Percentiles rank a stretch among this genome's conserved stretches.
These are phyloP conservation scores for Ploettnerulaceae sp. DNA, from an alignment of 2,329 filamentous ascomycete species.

Conservation along the genomic window DNA sequence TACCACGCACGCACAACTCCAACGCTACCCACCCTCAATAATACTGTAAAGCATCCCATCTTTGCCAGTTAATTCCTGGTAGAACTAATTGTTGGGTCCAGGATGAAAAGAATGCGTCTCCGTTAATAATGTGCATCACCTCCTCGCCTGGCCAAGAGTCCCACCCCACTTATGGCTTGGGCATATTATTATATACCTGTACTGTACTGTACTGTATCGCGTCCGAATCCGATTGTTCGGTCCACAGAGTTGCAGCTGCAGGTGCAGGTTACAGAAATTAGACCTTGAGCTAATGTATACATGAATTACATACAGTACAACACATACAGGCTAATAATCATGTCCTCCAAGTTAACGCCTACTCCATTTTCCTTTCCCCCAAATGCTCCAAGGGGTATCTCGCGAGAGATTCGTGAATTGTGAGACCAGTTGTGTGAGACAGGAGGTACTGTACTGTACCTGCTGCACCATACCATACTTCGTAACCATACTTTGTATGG, in stretches of 20 bases:
- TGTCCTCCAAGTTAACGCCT: not conserved
- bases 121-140: too few relatives aligned
- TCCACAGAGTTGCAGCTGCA: constrained; percentile 4
- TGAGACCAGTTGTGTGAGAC: too few relatives aligned
- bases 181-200: too few relatives aligned
- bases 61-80: too few relatives aligned
- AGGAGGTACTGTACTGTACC: too few relatives aligned
- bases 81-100: not conserved
- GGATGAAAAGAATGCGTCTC: not conserved
- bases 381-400: too few relatives aligned
- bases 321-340: not conserved
- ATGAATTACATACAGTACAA: not conserved
- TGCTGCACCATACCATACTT: too few relatives aligned
- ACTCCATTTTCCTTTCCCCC: not conserved
- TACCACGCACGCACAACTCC: not conserved
- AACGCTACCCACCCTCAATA: too few relatives aligned
- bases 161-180: constrained; percentile 9
- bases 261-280: not conserved
- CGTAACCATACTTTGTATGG: too few relatives aligned
- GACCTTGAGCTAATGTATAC: not conserved
- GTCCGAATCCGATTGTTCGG: constrained; percentile 11
- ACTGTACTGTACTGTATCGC: too few relatives aligned
- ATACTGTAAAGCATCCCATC: too few relatives aligned
- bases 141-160: constrained; percentile 2
- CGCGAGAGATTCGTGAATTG: not conserved